Base-by-base conservation (phyloP, 1,139 yeast genomes). In the Pichia kudriavzevii region DNA sequence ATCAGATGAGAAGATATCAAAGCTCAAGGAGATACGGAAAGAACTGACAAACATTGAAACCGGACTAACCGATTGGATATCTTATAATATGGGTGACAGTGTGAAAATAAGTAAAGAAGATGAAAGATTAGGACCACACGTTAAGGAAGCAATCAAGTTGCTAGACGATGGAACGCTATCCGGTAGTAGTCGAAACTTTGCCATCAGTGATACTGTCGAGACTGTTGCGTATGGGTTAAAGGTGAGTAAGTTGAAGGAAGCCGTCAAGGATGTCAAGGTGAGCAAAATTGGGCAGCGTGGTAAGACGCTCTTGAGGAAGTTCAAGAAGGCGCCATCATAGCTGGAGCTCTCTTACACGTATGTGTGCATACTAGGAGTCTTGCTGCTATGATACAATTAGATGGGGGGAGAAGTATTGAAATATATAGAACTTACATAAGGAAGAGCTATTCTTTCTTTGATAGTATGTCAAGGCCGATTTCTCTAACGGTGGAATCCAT, bases 401-500 rank as follows among this genome's bases (percentile, higher is more conserved):
- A n/a, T n/a, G n/a, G n/a, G n/a, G n/a, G n/a, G n/a, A n/a, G n/a
- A n/a, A n/a, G n/a, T n/a, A n/a, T n/a, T n/a, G n/a, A n/a, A n/a
- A n/a, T n/a, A n/a, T n/a, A n/a, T n/a, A n/a, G n/a, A n/a, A n/a
- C n/a, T n/a, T n/a, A n/a, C n/a, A n/a, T n/a, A n/a, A n/a, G n/a
- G n/a, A n/a, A n/a, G n/a, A n/a, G n/a, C n/a, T n/a, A 49, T 26
- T 48, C 50, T 31, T 42, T 45, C 37, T 51, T 51, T 35, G 33
- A 43, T 33, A 39, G 33, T 40, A 42, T 41, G 43, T 54, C 61
- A 1, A 34, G 44, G 14, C 56, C 58, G 4, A 54, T 53, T 42
- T 66, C 67, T 48, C 95, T 71, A 7, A 88, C 82, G 52, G 81
- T 85, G 32, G 69, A 66, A 53, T 91, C 96, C 95, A 91, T 85